phyloP scores from a whole-genome alignment of 2,329 filamentous ascomycete species.

The Calonectria montana region DNA sequence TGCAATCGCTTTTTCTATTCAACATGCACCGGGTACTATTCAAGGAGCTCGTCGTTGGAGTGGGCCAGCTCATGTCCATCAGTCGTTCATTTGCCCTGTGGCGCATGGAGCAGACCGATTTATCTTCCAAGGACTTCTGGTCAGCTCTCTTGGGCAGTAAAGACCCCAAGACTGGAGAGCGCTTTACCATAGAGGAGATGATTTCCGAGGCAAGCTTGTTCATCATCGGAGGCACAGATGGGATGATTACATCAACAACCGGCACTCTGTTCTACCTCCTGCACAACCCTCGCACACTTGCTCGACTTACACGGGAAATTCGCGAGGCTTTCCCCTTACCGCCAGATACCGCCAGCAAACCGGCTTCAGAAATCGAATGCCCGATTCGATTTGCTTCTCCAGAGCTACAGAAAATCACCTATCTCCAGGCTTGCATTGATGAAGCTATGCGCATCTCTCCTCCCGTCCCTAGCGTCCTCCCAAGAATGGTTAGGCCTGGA shows the following conservation, averaged over 20 bases:
- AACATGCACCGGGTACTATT: not conserved
- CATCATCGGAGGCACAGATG: constrained; percentile 1
- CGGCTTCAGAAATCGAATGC: not conserved
- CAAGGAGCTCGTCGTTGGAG: constrained; percentile 1
- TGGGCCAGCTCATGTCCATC: constrained; percentile 4
- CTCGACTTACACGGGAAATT: not conserved
- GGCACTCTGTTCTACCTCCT: not conserved
- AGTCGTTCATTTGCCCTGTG: not conserved
- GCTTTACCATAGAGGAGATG: not conserved
- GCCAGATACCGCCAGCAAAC: not conserved
- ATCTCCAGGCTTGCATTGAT: not conserved
- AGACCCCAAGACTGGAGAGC: not conserved
- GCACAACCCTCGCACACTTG: constrained; percentile 1
- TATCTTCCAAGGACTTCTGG: constrained; percentile 4
- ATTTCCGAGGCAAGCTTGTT: constrained; percentile 1
- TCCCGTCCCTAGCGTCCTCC: not conserved
- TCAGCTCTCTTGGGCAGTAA: not conserved
- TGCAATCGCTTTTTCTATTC: constrained; percentile 4
- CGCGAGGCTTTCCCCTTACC: not conserved
- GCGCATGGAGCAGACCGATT: not conserved
- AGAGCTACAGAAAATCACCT: not conserved
- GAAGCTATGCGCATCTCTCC: constrained; percentile 6
- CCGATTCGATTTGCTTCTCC: not conserved
- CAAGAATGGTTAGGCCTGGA: not conserved
- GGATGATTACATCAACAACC: not conserved